Base-by-base conservation (phyloP, 352 stramenopile genomes). In the Globisporangium orthogonon region DNA sequence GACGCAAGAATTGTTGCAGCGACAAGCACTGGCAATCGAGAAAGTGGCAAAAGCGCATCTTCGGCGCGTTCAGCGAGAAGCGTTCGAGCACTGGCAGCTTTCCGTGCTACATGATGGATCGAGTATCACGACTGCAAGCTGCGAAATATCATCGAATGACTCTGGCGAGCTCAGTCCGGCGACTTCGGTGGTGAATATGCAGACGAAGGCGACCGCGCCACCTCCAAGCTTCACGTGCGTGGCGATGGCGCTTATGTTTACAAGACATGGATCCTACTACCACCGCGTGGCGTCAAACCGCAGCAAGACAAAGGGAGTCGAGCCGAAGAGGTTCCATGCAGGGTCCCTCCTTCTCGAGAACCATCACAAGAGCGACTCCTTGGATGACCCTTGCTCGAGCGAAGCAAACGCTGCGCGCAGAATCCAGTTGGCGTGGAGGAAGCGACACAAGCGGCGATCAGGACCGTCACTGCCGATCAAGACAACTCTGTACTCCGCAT, bases 221-320 rank as follows among this genome's bases (percentile, higher is more conserved):
- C 28, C 29, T 13, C 43, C 63, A 0, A 84, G 65, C 53, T 84
- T 84, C 48, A 61, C 69, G 5, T 77, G 67, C 30, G 65, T 65
- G 4, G 71, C 74, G 14, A 77, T 81, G 69, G 54, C 71, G 43
- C 49, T 83, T 29, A 64, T 76, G 57, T 58, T 74, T 48, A 58
- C 43, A 11, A 55, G 43, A 3, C 65, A 64, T 14, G 58, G 58
- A 14, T 40, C 50, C 37, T 68, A 71, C 44, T 58, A 52, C 7
- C 65, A 60, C 43, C 43, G n/a, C 0, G 43, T 39, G 35, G 59
- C 40, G 48, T 56, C 33, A 28, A 45, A 4, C 43, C 45, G 41
- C 23, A 33, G 7, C 47, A 14, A 30, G 28, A n/a, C 49, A 51
- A 44, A 35, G 56, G 0, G 11, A 45, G 11, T 46, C 43, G 61